These are phyloP conservation scores for Podospora sp. DNA, from an alignment of 495 filamentous ascomycete genomes.

Conservation along the genomic window DNA sequence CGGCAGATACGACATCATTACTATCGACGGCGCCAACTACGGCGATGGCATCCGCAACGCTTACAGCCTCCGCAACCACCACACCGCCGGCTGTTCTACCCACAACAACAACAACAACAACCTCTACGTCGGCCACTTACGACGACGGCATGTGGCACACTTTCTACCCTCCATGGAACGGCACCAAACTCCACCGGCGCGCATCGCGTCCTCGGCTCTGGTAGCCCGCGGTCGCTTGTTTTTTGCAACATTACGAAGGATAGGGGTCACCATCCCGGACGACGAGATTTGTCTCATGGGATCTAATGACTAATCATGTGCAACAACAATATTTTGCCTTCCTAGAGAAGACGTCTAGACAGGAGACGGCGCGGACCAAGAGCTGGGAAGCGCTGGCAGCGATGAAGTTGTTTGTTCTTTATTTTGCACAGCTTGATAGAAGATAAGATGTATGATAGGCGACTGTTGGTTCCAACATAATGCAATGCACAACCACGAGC, in stretches of 20 bases:
- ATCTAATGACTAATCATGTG: slow-evolving; percentile 18
- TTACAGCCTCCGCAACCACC: not conserved
- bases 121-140: slow-evolving; percentile 26
- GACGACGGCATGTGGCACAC: slow-evolving; percentile 46
- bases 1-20: not conserved
- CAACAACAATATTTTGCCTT: not conserved
- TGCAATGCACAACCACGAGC: not conserved
- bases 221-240: not conserved
- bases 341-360: not conserved
- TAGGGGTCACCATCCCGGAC: not conserved
- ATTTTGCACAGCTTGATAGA: not conserved
- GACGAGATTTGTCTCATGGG: not conserved
- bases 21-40: not conserved
- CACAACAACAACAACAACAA: slow-evolving; percentile 22
- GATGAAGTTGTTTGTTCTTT: not conserved
- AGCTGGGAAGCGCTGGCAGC: slow-evolving; percentile 31
- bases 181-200: slow-evolving; percentile 28
- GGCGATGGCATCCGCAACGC: slow-evolving; percentile 1
- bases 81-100: not conserved
- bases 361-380: slow-evolving; percentile 33
- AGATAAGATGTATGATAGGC: slow-evolving; percentile 14
- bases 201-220: slow-evolving; percentile 19
- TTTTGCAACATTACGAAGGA: not conserved
- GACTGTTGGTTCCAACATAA: not conserved
- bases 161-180: slow-evolving; percentile 45